phyloP scores from a whole-genome alignment of 2,329 filamentous ascomycete genomes.

The Chalara sp. region DNA sequence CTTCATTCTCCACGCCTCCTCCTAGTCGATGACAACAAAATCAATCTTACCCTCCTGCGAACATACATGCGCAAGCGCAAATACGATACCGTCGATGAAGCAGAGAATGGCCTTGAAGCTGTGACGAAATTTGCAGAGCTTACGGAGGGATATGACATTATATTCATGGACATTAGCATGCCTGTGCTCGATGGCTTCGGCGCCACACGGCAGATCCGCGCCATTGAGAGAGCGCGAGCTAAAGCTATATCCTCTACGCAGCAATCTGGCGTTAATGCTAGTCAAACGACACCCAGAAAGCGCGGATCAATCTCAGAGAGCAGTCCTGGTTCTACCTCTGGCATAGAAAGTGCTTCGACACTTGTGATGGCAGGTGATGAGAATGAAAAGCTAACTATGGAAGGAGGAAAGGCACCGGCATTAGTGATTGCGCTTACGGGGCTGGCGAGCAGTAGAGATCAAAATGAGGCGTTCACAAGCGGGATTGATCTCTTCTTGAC shows the following conservation, averaged over 20 bases:
- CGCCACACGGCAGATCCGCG: conserved; percentile 41
- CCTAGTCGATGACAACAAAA: conserved; percentile 36
- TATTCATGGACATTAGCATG: conserved; percentile 47
- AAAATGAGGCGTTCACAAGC: conserved; percentile 27
- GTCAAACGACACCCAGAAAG: too few relatives aligned
- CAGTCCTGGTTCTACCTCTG: too few relatives aligned
- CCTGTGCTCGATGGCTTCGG: conserved; percentile 46
- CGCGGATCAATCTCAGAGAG: too few relatives aligned
- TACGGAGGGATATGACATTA: conserved; percentile 33
- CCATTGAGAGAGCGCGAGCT: conserved; percentile 32
- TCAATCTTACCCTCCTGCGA: conserved; percentile 33
- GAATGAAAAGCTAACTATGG: neutral
- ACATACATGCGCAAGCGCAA: conserved; percentile 32
- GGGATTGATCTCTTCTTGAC: conserved; percentile 33
- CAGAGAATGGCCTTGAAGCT: conserved; percentile 41
- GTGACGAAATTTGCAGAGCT: conserved; percentile 34
- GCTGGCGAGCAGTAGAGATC: conserved; percentile 27
- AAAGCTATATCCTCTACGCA: conserved; percentile 15
- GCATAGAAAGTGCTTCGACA: neutral
- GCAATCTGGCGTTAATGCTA: neutral
- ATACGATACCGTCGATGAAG: conserved; percentile 34
- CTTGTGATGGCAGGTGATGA: neutral
- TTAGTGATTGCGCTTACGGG: conserved; percentile 34
- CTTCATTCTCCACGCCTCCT: conserved; percentile 20
- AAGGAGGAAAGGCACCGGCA: conserved; percentile 14